Conservation (phyloP, 2,329 filamentous ascomycete genomes). For the Thelonectria rubi region DNA sequence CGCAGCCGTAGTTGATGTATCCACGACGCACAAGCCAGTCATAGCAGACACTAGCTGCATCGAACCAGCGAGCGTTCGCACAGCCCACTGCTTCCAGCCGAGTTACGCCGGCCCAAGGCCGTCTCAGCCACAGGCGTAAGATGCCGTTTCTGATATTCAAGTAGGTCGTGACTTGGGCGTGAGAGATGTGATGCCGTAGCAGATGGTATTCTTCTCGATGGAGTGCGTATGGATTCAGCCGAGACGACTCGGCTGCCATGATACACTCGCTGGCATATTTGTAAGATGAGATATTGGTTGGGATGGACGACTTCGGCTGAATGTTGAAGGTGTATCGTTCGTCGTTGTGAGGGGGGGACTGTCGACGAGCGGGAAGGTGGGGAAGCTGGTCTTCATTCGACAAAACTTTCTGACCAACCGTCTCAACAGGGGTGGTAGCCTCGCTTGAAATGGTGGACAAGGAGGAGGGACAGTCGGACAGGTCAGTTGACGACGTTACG, state of each 20-base stretch:
- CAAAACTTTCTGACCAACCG: constrained; percentile 42
- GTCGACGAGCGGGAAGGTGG: constrained; percentile 28
- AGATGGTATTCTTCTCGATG: constrained; percentile 86
- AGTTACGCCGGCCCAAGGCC: constrained; percentile 83
- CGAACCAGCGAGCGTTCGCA: constrained; percentile 88
- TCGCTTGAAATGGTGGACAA: constrained; percentile 68
- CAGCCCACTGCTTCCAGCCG: constrained; percentile 90
- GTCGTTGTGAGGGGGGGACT: constrained; percentile 43
- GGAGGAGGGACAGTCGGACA: constrained; percentile 64
- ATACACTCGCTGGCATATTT: constrained; percentile 94
- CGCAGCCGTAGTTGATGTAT: constrained; percentile 96
- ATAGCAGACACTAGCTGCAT: constrained; percentile 86
- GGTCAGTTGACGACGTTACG: constrained; percentile 65
- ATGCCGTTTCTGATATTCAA: constrained; percentile 97
- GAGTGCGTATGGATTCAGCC: constrained; percentile 88
- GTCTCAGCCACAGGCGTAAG: constrained; percentile 86
- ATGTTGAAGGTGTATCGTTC: constrained; percentile 63
- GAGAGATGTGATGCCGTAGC: constrained; percentile 82
- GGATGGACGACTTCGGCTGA: constrained; percentile 84
- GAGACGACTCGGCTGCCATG: constrained; percentile 85
- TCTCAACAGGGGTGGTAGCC: constrained; percentile 67
- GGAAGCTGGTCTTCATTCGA: constrained; percentile 28
- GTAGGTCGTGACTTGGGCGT: constrained; percentile 91
- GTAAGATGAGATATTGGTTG: constrained; percentile 72
- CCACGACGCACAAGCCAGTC: constrained; percentile 91